Evolutionary conservation across 805 yeast genomes (phyloP), one percentile per base, ranked within the genome.

Genomic region (Cyberlindnera japonica): DNA sequence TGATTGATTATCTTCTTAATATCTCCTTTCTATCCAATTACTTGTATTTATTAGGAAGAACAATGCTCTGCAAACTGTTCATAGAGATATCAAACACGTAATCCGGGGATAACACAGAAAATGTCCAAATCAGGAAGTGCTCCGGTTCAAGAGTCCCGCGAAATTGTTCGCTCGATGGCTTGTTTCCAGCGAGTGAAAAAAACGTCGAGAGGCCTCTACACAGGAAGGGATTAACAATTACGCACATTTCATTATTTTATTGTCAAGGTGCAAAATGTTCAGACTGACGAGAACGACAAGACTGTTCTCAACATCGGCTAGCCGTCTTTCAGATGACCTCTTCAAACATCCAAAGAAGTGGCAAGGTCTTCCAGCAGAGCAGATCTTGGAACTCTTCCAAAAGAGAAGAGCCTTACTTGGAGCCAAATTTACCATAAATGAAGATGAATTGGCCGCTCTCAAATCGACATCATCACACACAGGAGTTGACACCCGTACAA

Each of bases 351-450:
- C 95, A 3, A 76, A 75, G 41, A 71, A 74, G 38, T 84, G 95
- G 95, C 66, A 69, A 37, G 84, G 81, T 0, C 67, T 82, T 43
- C 81, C 86, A 12, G 74, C 84, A 13, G 77, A 78, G 41, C 69
- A 72, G 46, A 75, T 84, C 35, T 68, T 82, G 45, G 74, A 74
- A 44, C 67, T 84, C 45, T 84, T 77, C 57, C 67, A 75, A 48
- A 68, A 76, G 52, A 71, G 91, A 59, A 74, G 74, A 44, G 67
- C 69, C 13, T 64, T 64, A n/a, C 50, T 77, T 16, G 85, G 83
- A 8, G 67, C 72, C 10, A 56, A 67, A 26, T 78, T 77, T 61
- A 65, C 63, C 39, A 71, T 71, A 27, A 64, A 68, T 34, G 64
- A 69, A 20, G 76, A 64, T 25, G 89, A 81, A 59, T 59, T 81